phyloP scores from a whole-genome alignment of 805 yeast species.

The Saccharomyces kudriavzevii region DNA sequence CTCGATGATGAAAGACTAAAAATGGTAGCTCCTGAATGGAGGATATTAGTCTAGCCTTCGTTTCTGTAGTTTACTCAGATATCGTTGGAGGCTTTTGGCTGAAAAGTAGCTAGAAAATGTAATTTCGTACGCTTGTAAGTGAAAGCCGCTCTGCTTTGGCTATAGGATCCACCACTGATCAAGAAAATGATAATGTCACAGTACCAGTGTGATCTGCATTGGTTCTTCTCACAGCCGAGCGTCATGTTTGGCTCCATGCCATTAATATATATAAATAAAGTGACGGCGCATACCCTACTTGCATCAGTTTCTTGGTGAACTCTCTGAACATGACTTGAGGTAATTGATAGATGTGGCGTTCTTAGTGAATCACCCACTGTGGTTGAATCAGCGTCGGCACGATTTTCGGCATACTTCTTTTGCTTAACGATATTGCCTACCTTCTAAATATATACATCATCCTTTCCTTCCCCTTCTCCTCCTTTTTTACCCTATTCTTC shows the following conservation, averaged over 20 bases:
- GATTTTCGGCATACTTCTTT: slow-evolving; percentile 83
- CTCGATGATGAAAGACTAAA: slow-evolving; percentile 7
- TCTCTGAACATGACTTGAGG: slow-evolving; percentile 41
- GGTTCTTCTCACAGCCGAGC: slow-evolving; percentile 49
- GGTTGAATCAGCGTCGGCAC: slow-evolving; percentile 67
- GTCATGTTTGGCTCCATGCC: slow-evolving; percentile 32
- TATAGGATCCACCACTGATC: slow-evolving; percentile 84
- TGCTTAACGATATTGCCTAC: slow-evolving; percentile 73
- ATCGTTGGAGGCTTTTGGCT: slow-evolving; percentile 91
- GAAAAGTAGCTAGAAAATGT: slow-evolving; percentile 86
- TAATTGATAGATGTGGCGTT: slow-evolving; percentile 78
- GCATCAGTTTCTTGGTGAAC: slow-evolving; percentile 30
- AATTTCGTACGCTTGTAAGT: slow-evolving; percentile 76
- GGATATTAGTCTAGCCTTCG: slow-evolving; percentile 26
- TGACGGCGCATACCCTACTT: slow-evolving; percentile 72
- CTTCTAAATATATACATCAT: slow-evolving; percentile 34
- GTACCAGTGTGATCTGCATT: slow-evolving; percentile 28
- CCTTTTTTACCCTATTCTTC: background rate
- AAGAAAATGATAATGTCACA: slow-evolving; percentile 46
- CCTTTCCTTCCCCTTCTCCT: background rate
- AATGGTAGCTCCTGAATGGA: background rate
- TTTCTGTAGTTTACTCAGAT: slow-evolving; percentile 61
- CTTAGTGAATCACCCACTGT: slow-evolving; percentile 81
- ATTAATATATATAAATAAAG: slow-evolving; percentile 48
- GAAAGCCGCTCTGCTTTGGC: slow-evolving; percentile 54